Conservation (phyloP, 148 eudicot genomes). For the Rhododendron mucronatum region DNA sequence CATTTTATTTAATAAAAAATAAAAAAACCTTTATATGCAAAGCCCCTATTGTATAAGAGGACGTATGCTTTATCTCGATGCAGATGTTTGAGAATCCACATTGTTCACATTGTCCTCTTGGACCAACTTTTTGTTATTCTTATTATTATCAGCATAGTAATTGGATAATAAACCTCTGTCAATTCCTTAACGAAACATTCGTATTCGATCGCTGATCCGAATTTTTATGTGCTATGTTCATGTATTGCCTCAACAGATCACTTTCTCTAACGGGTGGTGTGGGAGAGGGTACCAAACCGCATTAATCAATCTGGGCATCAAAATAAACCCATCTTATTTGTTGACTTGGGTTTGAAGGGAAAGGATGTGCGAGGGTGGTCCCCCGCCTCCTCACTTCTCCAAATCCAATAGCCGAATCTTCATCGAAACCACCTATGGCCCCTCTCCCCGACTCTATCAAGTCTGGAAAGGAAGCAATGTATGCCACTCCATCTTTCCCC, state of each 20-base stretch:
- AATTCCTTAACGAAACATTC: neutral
- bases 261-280: neutral
- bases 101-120: neutral
- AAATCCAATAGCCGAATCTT: constrained; percentile 8
- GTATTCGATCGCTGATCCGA: neutral
- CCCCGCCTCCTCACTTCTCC: constrained; percentile 13
- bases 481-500: neutral
- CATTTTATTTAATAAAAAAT: no score
- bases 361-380: constrained; percentile 17
- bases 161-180: neutral
- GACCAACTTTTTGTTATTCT: neutral
- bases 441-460: constrained; percentile 25
- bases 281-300: neutral
- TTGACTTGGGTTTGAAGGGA: constrained; percentile 2
- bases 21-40: neutral
- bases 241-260: neutral
- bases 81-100: neutral
- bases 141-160: neutral
- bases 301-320: neutral
- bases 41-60: neutral
- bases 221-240: neutral
- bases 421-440: neutral
- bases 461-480: constrained; percentile 42
- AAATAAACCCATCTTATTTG: neutral
- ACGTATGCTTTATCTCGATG: neutral